phyloP scores from a whole-genome alignment of 2,329 filamentous ascomycete species.

The Alternaria consortialis region DNA sequence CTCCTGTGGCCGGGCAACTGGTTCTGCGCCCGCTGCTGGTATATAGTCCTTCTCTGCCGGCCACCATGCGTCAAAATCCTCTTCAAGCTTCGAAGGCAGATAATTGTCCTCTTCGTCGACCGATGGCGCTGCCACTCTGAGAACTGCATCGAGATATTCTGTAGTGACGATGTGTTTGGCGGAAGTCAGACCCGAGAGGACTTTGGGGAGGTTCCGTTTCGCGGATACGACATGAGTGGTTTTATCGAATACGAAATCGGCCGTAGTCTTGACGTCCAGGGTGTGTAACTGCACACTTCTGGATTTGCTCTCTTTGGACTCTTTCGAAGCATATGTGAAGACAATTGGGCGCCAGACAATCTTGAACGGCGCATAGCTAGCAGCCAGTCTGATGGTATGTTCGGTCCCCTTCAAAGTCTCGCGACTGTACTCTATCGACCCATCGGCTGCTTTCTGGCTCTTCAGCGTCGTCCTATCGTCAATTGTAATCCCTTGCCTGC shows the following conservation, averaged over 20 bases:
- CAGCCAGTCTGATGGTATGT: slow-evolving; percentile 76
- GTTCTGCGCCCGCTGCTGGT: slow-evolving; percentile 79
- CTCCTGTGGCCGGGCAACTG: slow-evolving; percentile 71
- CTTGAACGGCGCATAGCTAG: slow-evolving; percentile 71
- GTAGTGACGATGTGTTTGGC: slow-evolving; percentile 79
- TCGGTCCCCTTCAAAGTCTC: slow-evolving; percentile 46
- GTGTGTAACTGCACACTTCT: slow-evolving; percentile 74
- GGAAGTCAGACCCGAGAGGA: slow-evolving; percentile 85
- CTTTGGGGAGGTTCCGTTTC: slow-evolving; percentile 89
- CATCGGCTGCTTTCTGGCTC: slow-evolving; percentile 61
- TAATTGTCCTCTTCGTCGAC: slow-evolving; percentile 55
- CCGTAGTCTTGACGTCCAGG: slow-evolving; percentile 86
- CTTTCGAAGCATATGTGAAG: slow-evolving; percentile 81
- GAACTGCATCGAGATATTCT: slow-evolving; percentile 76
- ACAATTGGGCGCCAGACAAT: slow-evolving; percentile 82
- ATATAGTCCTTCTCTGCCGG: slow-evolving; percentile 76
- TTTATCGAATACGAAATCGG: slow-evolving; percentile 72
- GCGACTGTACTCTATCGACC: slow-evolving; percentile 36
- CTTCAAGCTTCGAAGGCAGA: slow-evolving; percentile 70
- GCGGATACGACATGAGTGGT: slow-evolving; percentile 90
- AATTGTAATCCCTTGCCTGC: slow-evolving; percentile 80
- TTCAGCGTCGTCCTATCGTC: slow-evolving; percentile 74
- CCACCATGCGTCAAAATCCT: slow-evolving; percentile 82
- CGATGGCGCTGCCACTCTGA: slow-evolving; percentile 63
- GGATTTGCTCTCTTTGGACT: slow-evolving; percentile 61